phyloP scores from a whole-genome alignment of 305 asterid genomes.

The Solanum hybrid region DNA sequence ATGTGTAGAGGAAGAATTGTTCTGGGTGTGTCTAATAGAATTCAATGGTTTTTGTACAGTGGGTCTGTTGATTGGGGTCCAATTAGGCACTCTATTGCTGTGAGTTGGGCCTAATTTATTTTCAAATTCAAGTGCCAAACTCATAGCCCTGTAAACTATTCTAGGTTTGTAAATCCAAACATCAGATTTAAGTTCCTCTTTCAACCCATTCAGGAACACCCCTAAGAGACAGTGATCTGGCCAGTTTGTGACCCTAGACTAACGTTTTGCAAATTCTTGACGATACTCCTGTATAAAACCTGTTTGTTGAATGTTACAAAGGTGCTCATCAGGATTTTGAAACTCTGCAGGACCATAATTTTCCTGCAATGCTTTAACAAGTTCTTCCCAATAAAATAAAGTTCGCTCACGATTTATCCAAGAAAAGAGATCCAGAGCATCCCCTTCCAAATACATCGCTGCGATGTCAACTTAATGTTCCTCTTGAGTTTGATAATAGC shows the following conservation, averaged over 20 bases:
- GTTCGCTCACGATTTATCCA: neutral
- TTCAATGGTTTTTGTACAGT: neutral
- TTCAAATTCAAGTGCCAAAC: neutral
- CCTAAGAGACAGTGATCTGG: neutral
- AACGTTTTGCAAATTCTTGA: neutral
- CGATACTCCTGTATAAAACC: neutral
- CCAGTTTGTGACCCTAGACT: neutral
- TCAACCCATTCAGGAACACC: neutral
- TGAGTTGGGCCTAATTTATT: neutral
- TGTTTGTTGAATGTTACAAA: neutral
- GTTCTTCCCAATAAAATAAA: neutral
- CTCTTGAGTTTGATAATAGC: neutral
- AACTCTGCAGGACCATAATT: neutral
- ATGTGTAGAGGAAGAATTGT: neutral
- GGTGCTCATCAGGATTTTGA: neutral
- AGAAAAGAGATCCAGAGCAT: neutral
- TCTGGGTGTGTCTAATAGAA: neutral
- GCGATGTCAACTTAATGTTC: neutral
- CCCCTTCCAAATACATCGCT: neutral
- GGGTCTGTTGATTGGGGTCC: neutral
- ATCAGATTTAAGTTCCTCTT: neutral
- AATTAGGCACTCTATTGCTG: neutral
- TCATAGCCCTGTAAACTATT: neutral
- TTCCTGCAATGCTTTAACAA: neutral
- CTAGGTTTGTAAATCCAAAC: neutral